Conservation (phyloP, 1,284 basidiomycete genomes). For the Leccinum pachyderme region DNA sequence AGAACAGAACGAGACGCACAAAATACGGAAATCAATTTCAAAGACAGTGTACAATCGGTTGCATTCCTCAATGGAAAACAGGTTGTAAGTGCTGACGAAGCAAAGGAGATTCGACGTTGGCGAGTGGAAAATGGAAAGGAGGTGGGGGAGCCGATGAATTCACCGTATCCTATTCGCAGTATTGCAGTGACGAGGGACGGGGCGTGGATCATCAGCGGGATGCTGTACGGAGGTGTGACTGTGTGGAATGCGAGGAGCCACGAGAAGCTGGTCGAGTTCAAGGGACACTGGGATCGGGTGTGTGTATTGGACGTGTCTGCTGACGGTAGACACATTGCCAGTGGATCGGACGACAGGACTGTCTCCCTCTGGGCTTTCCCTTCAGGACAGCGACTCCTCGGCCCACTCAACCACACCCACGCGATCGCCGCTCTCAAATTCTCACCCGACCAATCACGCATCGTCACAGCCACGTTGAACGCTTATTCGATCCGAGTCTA, state of each 20-base stretch:
- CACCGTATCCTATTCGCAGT: neutral
- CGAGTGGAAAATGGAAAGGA: slow-evolving; percentile 5
- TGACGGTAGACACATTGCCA: neutral
- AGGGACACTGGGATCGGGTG: neutral
- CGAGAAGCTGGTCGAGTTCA: neutral
- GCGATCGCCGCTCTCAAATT: neutral
- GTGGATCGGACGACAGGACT: neutral
- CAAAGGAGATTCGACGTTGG: slow-evolving; percentile 7
- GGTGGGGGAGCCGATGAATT: slow-evolving; percentile 3
- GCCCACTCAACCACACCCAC: neutral
- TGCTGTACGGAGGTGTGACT: neutral
- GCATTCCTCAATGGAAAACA: slow-evolving; percentile 5
- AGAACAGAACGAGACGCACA: neutral
- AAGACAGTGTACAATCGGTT: neutral
- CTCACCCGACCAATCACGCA: neutral
- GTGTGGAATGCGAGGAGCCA: neutral
- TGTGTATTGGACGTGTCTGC: neutral
- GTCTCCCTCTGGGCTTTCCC: neutral
- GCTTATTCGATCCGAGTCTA: neutral
- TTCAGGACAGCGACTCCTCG: neutral
- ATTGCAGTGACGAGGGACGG: slow-evolving; percentile 2
- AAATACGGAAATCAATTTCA: neutral
- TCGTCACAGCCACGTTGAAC: neutral
- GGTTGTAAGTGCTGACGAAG: slow-evolving; percentile 2
- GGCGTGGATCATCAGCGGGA: slow-evolving; percentile 11